phyloP scores from a whole-genome alignment of 2,329 filamentous ascomycete species.

The Epichloe scottii region DNA sequence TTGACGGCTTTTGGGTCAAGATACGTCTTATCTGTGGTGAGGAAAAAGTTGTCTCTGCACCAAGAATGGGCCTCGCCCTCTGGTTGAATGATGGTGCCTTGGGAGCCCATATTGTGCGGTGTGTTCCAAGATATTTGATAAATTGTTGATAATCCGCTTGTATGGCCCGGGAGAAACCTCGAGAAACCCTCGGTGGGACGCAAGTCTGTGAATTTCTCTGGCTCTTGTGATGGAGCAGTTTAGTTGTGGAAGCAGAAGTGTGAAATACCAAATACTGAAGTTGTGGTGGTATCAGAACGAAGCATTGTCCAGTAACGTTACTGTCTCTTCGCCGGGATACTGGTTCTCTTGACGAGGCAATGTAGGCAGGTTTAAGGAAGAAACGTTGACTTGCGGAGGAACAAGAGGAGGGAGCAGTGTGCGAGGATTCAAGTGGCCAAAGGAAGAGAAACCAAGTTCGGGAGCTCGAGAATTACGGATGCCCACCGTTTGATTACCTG shows the following conservation, averaged over 20 bases:
- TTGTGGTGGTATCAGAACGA: not conserved
- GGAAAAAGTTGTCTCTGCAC: conserved; percentile 41
- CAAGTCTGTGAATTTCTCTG: not conserved
- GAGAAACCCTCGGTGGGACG: not conserved
- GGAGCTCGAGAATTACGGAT: not conserved
- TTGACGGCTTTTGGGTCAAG: conserved; percentile 43
- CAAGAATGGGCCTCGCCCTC: conserved; percentile 28
- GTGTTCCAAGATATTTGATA: not conserved
- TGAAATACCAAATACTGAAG: conserved; percentile 1
- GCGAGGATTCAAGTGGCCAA: not conserved
- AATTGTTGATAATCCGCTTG: not conserved
- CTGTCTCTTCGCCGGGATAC: not conserved
- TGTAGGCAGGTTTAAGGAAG: not conserved
- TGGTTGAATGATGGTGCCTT: conserved; percentile 11
- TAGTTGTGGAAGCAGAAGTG: conserved; percentile 4
- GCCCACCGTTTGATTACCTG: not conserved
- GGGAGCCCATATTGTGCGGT: conserved; percentile 10
- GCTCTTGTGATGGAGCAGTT: conserved; percentile 2
- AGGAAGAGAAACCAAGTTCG: not conserved
- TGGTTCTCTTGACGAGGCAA: not conserved
- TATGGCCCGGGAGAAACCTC: not conserved
- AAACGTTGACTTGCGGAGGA: not conserved
- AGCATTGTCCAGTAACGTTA: conserved; percentile 7
- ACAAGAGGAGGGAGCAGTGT: not conserved
- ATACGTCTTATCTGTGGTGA: conserved; percentile 47